These are phyloP conservation scores for Rhynchospora pubera DNA, from an alignment of 176 grass and related monocot species.

Conservation along the genomic window DNA sequence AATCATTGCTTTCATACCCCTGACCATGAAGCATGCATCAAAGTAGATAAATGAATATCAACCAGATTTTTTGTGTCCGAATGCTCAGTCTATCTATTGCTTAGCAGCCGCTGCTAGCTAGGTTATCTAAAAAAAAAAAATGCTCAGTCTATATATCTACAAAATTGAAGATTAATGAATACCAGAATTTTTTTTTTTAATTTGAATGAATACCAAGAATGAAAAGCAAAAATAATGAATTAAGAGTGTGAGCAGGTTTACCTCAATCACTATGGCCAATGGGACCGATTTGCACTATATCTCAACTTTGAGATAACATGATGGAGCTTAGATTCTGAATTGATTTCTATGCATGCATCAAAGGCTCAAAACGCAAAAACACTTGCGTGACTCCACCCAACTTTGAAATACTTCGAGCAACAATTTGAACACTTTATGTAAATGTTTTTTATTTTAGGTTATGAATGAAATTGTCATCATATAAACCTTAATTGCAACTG, in stretches of 20 bases:
- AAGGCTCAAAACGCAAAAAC: not conserved
- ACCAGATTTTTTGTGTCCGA: not conserved
- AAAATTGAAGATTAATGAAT: no score
- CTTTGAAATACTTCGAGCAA: not conserved
- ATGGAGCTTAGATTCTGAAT: not conserved
- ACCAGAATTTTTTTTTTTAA: no score
- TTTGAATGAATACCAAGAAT: no score
- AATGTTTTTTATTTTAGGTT: not conserved
- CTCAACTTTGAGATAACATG: not conserved
- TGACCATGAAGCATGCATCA: not conserved
- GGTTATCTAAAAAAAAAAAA: no score
- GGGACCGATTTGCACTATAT: conserved; percentile 1
- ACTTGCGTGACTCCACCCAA: not conserved
- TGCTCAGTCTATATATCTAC: no score
- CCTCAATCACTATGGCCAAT: not conserved
- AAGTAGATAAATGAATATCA: not conserved
- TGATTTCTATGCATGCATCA: no score
- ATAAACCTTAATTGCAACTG: no score
- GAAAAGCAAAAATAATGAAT: no score
- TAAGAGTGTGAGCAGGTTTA: not conserved
- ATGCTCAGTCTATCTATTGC: not conserved
- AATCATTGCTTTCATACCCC: not conserved
- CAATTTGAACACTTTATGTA: not conserved
- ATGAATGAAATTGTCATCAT: no score
- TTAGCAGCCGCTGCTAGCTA: no score